A percentile compares a stretch with the other conserved stretches of the same genome.
phyloP scores from a whole-genome alignment of 371 early-diverging fungal species.

The Fennellomyces sp. region DNA sequence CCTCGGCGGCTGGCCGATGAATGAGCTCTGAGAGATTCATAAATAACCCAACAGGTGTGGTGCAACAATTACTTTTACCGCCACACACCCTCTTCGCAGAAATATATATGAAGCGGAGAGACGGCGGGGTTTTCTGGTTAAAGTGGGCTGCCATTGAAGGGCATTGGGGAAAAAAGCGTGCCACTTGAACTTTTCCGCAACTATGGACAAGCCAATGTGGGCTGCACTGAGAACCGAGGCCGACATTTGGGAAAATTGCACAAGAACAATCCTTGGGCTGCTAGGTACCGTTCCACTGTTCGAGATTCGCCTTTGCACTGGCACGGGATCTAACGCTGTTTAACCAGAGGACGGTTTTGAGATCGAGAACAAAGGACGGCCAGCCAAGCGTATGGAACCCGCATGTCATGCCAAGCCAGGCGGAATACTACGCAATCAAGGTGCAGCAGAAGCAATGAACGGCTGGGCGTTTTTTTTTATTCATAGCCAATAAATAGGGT shows the following conservation, averaged over 20 bases:
- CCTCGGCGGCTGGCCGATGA: slow-evolving; percentile 15
- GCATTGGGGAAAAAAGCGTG: too few relatives aligned
- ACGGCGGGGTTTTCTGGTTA: too few relatives aligned
- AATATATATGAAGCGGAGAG: neutral
- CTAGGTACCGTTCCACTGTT: slow-evolving; percentile 25
- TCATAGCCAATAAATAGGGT: neutral
- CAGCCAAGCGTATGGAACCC: slow-evolving; percentile 1
- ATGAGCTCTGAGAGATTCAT: slow-evolving; percentile 19
- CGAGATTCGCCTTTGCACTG: too few relatives aligned
- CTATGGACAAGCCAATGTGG: slow-evolving; percentile 21
- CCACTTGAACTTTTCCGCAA: neutral
- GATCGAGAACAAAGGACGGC: slow-evolving; percentile 27
- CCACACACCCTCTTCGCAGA: neutral
- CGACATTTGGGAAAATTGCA: slow-evolving; percentile 40
- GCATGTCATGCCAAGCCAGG: neutral
- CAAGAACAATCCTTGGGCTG: slow-evolving; percentile 35
- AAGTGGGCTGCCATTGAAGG: too few relatives aligned
- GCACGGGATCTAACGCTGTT: neutral
- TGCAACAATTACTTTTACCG: neutral
- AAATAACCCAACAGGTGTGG: neutral
- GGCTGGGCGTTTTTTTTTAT: too few relatives aligned
- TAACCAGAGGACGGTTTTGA: slow-evolving; percentile 11
- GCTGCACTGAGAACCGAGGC: slow-evolving; percentile 29
- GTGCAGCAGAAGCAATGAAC: too few relatives aligned
- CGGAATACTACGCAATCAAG: neutral